Conservation (phyloP, 2,329 filamentous ascomycete species). For the Pyrenophora seminiperda region DNA sequence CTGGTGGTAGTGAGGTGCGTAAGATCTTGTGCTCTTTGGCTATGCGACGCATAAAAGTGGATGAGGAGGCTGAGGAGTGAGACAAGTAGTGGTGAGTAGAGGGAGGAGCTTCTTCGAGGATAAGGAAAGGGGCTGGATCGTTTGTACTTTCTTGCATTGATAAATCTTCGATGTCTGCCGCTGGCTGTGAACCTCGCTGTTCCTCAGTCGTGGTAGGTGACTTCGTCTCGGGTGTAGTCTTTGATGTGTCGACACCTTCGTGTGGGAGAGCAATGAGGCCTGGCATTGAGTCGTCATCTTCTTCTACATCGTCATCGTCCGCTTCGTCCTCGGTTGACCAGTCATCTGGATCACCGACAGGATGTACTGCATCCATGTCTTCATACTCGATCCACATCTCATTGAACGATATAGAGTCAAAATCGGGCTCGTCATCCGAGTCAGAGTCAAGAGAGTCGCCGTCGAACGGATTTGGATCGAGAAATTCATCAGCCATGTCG, state of each 20-base stretch:
- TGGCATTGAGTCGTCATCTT: conserved; percentile 42
- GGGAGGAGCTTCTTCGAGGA: conserved; percentile 45
- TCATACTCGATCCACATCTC: conserved; percentile 49
- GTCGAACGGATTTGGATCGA: conserved; percentile 32
- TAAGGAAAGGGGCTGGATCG: conserved; percentile 36
- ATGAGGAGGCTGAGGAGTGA: conserved; percentile 48
- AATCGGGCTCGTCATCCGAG: conserved; percentile 40
- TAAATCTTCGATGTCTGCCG: conserved; percentile 2
- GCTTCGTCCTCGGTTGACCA: conserved; percentile 49
- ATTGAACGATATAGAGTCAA: conserved; percentile 42
- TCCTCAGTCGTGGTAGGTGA: conserved; percentile 30
- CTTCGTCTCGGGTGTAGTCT: conserved; percentile 44
- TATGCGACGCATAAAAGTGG: conserved; percentile 56
- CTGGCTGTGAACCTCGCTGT: conserved; percentile 14
- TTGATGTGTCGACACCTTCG: conserved; percentile 35
- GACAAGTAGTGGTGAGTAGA: conserved; percentile 49
- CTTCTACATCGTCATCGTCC: conserved; percentile 37
- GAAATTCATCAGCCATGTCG: conserved; percentile 46
- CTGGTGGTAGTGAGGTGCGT: conserved; percentile 57
- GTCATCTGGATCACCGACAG: conserved; percentile 41
- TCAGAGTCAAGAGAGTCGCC: conserved; percentile 37
- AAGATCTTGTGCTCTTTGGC: conserved; percentile 65
- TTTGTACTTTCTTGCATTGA: conserved; percentile 19
- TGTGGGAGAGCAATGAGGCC: conserved; percentile 28
- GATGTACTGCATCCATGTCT: conserved; percentile 41